Conservation (phyloP, 2,329 filamentous ascomycete species). For the Penicillium sp. region DNA sequence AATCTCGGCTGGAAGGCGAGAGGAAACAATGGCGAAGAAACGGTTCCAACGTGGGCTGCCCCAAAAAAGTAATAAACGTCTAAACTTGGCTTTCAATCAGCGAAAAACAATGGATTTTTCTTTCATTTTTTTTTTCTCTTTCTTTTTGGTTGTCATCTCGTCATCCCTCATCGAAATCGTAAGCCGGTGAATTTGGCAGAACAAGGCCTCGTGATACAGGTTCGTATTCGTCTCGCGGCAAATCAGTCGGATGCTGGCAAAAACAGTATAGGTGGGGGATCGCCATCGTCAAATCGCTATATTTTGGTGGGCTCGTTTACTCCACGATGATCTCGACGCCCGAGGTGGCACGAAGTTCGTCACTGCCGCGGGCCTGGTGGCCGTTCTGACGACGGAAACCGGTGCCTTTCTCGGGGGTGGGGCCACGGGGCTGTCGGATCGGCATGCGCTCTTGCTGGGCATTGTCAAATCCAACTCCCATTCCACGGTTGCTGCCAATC, state of each 20-base stretch:
- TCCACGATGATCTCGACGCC: constrained; percentile 64
- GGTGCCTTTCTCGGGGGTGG: constrained; percentile 58
- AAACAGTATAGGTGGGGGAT: constrained; percentile 27
- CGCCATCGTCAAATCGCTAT: constrained; percentile 25
- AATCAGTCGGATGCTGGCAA: constrained; percentile 37
- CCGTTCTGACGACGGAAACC: constrained; percentile 61
- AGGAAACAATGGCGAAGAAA: constrained; percentile 11
- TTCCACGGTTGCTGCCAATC: constrained; percentile 63
- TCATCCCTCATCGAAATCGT: constrained; percentile 51
- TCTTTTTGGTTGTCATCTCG: constrained; percentile 43
- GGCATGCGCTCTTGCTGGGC: constrained; percentile 56
- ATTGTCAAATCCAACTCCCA: constrained; percentile 59
- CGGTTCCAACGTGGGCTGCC: constrained; percentile 39
- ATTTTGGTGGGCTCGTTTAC: constrained; percentile 38
- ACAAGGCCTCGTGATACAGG: constrained; percentile 42
- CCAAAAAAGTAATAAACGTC: constrained; percentile 40
- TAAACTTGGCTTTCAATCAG: constrained; percentile 43
- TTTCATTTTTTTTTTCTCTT: constrained; percentile 29
- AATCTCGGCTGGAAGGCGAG: neutral
- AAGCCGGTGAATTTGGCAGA: constrained; percentile 41
- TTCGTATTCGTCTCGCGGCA: constrained; percentile 43
- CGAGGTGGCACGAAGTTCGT: constrained; percentile 61
- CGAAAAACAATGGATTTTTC: constrained; percentile 36
- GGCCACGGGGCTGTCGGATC: constrained; percentile 61
- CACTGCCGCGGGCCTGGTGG: constrained; percentile 61